Conservation (phyloP, 352 stramenopile species). For the Globisporangium orthogonon region DNA sequence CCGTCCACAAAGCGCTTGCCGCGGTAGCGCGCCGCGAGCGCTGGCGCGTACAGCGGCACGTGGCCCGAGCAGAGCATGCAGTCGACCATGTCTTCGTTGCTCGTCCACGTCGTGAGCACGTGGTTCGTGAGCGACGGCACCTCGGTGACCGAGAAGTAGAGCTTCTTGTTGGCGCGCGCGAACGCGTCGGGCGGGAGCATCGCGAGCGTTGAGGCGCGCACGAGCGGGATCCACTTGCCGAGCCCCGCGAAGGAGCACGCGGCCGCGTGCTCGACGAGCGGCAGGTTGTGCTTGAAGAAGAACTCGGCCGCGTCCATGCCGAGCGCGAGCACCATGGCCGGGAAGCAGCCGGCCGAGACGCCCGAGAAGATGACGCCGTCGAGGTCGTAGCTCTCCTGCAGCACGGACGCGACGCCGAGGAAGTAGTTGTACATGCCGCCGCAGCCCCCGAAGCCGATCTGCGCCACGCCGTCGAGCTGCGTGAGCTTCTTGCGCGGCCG, state of each 20-base stretch:
- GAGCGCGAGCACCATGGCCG: conserved; percentile 53
- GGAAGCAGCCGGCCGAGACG: conserved; percentile 72
- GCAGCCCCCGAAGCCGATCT: conserved; percentile 78
- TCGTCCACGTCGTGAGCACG: conserved; percentile 59
- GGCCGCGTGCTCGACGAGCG: conserved; percentile 58
- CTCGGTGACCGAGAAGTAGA: conserved; percentile 80
- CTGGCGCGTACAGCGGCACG: conserved; percentile 69
- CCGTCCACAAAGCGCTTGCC: conserved; percentile 72
- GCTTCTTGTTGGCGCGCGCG: conserved; percentile 43
- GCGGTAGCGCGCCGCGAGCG: conserved; percentile 51
- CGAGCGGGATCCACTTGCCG: conserved; percentile 76
- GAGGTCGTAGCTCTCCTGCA: conserved; percentile 76
- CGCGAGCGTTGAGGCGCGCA: conserved; percentile 54
- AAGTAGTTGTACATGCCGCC: conserved; percentile 88
- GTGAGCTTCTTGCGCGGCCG: conserved; percentile 46
- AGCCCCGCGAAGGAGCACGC: conserved; percentile 48
- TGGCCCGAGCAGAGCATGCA: conserved; percentile 72
- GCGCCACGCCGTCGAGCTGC: conserved; percentile 44
- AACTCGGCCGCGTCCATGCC: conserved; percentile 72
- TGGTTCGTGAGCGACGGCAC: conserved; percentile 62
- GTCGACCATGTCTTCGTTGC: conserved; percentile 81
- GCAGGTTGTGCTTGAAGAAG: conserved; percentile 80
- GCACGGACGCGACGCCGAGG: conserved; percentile 63
- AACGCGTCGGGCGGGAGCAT: conserved; percentile 65
- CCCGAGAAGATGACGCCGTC: conserved; percentile 69